Evolutionary conservation across 1,284 basidiomycete species (phyloP), one percentile per base, ranked within the genome.

Genomic region (Puccinia coronata): DNA sequence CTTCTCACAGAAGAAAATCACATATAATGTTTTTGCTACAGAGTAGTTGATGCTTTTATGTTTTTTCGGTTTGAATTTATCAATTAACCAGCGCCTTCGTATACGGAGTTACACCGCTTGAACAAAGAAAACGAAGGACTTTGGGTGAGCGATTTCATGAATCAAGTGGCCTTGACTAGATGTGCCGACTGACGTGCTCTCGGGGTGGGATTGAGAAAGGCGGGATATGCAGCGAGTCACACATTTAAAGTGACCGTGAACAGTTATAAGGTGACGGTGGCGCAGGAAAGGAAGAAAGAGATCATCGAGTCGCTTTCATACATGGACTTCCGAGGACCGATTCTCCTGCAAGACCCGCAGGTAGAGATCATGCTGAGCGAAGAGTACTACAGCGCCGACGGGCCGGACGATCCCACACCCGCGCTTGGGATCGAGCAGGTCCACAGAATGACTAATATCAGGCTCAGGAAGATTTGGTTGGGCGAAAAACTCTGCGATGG

Each of bases 271-370:
- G 92, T 92, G 83, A 90, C 90, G 2, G 90, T 96, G 18, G 89
- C 91, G 0, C 90, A 91, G 82, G 85, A 31, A 31, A 23, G 47
- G 55, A 70, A 82, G 70, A 72, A 88, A 82, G 88, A 90, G 31
- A 89, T 94, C 55, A 91, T 97, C 81, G 91, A 96, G 84, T 89
- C 89, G 83, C 97, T 98, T 86, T 87, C 89, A 0, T 98, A 94
- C 86, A 95, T 98, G 92, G 90, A 88, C 31, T 91, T 96, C 82
- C 85, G 89, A 82, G 96, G 96, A 6, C 90, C 90, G 83, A 94
- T 98, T 83, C 90, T 93, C 82, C 90, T 99, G 89, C 92, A 91
- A 83, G 89, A 89, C 47, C 93, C 97, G 0, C 90, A 95, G 51
- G 89, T 96, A 47, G 90, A 90, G 36, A 88, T 96, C 77, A 90